Base-by-base conservation (phyloP, 1,284 basidiomycete species). In the Ustilago sp. region DNA sequence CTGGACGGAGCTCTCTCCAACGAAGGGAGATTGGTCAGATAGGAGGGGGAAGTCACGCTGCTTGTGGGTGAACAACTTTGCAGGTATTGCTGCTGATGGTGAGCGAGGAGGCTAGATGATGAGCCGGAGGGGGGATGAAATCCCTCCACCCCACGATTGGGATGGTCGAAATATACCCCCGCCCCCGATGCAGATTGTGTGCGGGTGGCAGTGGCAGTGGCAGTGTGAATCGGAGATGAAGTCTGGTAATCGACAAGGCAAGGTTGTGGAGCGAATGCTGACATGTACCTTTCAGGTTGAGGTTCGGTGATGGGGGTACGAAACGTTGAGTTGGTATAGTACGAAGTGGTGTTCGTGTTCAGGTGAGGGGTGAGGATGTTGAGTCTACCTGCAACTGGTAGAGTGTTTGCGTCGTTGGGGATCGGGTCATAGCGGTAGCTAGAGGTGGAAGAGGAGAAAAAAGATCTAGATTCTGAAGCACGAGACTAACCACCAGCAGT, bases 261-360 rank as follows among this genome's bases (percentile, higher is more conserved):
- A 15, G 50, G 35, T 32, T 55, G 36, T 8, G 53, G 51, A 15
- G 53, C 23, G 19, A 55, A 55, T 11, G 53, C 53, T 28, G 19
- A 34, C 38, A 41, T 23, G 53, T 43, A 41, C 19, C 38, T 35
- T 28, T 36, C 15, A 4, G 35, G 53, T 41, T 55, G 36, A 38
- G 38, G 12, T 4, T 28, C 38, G 53, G 35, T 28, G 23, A 28
- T 28, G 2, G 23, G 23, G 23, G 23, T 32, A 8, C 51, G 35
- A 53, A 53, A 53, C 7, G 51, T 36, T 1, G 51, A 2, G 51
- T 36, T 36, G 50, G 31, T 52, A 3, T 32, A 34, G 32, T 52
- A 32, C 23, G 23, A 28, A 28, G 23, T 28, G 23, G 23, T 28
- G 34, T 9, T 34, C 8, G 28, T 17, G 12, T 13, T 35, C 7